phyloP scores from a whole-genome alignment of 495 filamentous ascomycete species.

The Penicillium pancosmium region DNA sequence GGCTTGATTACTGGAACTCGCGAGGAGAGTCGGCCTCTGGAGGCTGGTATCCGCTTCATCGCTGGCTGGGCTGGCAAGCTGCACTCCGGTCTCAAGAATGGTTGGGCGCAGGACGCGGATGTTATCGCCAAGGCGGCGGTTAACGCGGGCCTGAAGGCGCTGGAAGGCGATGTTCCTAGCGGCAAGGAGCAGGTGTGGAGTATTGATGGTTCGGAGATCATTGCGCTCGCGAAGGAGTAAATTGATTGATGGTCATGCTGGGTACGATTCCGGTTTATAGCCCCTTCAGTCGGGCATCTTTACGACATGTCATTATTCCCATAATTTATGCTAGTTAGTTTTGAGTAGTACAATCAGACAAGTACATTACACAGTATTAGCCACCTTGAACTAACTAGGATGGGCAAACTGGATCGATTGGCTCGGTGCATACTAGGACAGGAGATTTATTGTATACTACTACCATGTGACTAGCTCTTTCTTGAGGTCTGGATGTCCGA shows the following conservation, averaged over 20 bases:
- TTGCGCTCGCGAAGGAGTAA: slow-evolving; percentile 33
- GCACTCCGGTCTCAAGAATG: slow-evolving; percentile 60
- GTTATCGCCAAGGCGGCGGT: slow-evolving; percentile 77
- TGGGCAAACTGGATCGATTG: neutral
- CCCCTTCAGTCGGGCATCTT: too few relatives aligned
- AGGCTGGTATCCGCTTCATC: slow-evolving; percentile 47
- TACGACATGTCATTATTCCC: too few relatives aligned
- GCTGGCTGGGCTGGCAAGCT: slow-evolving; percentile 55
- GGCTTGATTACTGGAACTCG: slow-evolving; percentile 74
- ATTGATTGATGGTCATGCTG: neutral
- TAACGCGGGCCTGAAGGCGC: slow-evolving; percentile 47
- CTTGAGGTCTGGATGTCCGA: too few relatives aligned
- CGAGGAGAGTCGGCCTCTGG: slow-evolving; percentile 57
- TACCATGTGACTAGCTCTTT: too few relatives aligned
- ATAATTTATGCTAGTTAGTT: neutral
- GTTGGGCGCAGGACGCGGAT: slow-evolving; percentile 72
- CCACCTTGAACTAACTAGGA: neutral
- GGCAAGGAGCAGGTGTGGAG: slow-evolving; percentile 50
- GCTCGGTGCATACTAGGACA: too few relatives aligned
- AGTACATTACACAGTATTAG: neutral
- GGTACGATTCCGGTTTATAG: neutral
- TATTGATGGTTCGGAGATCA: slow-evolving; percentile 41
- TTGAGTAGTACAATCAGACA: neutral
- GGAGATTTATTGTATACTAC: too few relatives aligned
- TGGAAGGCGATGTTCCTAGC: slow-evolving; percentile 47